Percentiles rank a stretch among this genome's conserved stretches.
Conservation (phyloP, 805 yeast species). For the Millerozyma miso region DNA sequence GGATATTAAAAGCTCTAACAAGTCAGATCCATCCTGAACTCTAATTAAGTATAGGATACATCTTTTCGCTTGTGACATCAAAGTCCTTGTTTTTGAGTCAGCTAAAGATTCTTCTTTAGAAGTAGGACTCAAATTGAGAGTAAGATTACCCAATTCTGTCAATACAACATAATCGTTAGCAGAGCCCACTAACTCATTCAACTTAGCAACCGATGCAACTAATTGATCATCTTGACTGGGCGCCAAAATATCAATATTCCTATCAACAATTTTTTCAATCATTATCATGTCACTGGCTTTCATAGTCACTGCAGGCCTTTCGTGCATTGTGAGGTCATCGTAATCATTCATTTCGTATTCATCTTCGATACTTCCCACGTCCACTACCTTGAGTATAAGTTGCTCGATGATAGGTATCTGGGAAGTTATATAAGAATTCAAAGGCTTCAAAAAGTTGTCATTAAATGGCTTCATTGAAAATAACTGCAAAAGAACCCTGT, state of each 20-base stretch:
- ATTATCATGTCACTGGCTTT: slow-evolving; percentile 44
- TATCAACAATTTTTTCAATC: slow-evolving; percentile 41
- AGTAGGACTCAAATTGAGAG: slow-evolving; percentile 54
- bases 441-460: slow-evolving; percentile 70
- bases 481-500: slow-evolving; percentile 60
- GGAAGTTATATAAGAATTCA: slow-evolving; percentile 64
- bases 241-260: slow-evolving; percentile 40
- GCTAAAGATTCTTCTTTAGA: slow-evolving; percentile 42
- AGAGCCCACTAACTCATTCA: slow-evolving; percentile 34
- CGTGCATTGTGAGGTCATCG: slow-evolving; percentile 57
- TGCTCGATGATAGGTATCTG: slow-evolving; percentile 44
- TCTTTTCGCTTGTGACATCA: slow-evolving; percentile 75
- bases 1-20: slow-evolving; percentile 64
- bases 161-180: slow-evolving; percentile 42
- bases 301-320: slow-evolving; percentile 44
- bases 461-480: slow-evolving; percentile 67
- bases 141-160: slow-evolving; percentile 49
- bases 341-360: slow-evolving; percentile 60
- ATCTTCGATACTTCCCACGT: slow-evolving; percentile 52
- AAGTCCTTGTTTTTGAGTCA: slow-evolving; percentile 54
- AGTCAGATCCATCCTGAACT: slow-evolving; percentile 67
- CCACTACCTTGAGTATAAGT: slow-evolving; percentile 45
- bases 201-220: slow-evolving; percentile 36
- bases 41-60: slow-evolving; percentile 78
- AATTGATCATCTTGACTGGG: slow-evolving; percentile 55